Percentiles rank a stretch among this genome's conserved stretches.
Evolutionary conservation across 306 rosid species (phyloP).

Genomic region (Pterocarpus santalinus): DNA sequence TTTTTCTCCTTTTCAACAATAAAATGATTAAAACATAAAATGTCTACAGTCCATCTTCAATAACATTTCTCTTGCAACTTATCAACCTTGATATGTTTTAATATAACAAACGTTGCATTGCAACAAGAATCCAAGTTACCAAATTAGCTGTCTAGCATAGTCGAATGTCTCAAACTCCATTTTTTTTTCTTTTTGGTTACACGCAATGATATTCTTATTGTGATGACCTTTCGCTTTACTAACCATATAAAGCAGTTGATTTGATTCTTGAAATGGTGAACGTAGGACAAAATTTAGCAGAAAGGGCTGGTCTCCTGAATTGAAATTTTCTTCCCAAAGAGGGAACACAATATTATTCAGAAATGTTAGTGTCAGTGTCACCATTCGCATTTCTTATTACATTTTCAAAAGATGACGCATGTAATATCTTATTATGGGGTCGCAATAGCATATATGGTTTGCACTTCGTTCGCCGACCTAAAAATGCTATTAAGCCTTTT

Average conservation of each 20-base stretch:
- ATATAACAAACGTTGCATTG: too few relatives aligned
- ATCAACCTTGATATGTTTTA: too few relatives aligned
- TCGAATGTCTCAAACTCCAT: not conserved
- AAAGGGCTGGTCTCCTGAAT: not conserved
- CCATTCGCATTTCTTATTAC: not conserved
- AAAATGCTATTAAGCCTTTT: not conserved
- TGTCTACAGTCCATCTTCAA: too few relatives aligned
- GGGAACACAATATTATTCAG: not conserved
- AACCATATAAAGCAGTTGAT: slow-evolving; percentile 1
- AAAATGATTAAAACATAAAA: too few relatives aligned
- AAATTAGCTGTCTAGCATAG: not conserved
- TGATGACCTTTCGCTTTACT: not conserved
- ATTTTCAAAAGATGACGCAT: not conserved
- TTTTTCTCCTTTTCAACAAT: too few relatives aligned
- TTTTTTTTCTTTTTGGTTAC: not conserved
- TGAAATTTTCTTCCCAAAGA: not conserved
- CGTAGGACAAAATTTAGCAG: not conserved
- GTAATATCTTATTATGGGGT: too few relatives aligned
- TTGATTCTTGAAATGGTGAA: slow-evolving; percentile 10
- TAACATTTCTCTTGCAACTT: too few relatives aligned
- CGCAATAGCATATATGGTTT: not conserved
- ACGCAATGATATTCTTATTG: not conserved
- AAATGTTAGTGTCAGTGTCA: not conserved
- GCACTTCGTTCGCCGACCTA: not conserved
- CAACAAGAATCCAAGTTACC: too few relatives aligned